A percentile compares a stretch with the other conserved stretches of the same genome.
phyloP scores from a whole-genome alignment of 2,329 filamentous ascomycete species.

The Tolypocladium amazonense region DNA sequence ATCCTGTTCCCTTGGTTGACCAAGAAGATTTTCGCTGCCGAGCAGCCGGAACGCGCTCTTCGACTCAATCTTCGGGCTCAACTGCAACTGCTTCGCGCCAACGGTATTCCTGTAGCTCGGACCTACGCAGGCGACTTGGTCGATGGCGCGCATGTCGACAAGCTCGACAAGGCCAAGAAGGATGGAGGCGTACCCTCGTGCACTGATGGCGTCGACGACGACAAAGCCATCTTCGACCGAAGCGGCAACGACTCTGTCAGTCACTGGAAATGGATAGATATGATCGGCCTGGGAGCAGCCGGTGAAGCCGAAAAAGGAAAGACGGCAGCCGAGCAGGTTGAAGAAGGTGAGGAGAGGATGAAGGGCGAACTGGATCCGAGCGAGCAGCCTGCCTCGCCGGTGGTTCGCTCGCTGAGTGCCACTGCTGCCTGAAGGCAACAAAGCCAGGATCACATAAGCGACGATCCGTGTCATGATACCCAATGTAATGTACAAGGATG shows the following conservation, averaged over 20 bases:
- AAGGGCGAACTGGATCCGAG: slow-evolving; percentile 23
- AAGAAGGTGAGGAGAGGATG: slow-evolving; percentile 23
- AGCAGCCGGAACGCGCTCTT: slow-evolving; percentile 47
- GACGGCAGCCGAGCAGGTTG: slow-evolving; percentile 19
- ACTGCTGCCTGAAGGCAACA: background rate
- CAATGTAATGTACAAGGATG: background rate
- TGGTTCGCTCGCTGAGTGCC: background rate
- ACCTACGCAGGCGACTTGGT: slow-evolving; percentile 40
- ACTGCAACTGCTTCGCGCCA: slow-evolving; percentile 43
- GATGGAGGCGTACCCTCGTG: slow-evolving; percentile 3
- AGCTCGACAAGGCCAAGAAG: slow-evolving; percentile 17
- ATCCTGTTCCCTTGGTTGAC: slow-evolving; percentile 67
- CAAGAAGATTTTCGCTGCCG: slow-evolving; percentile 44
- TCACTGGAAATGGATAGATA: slow-evolving; percentile 42
- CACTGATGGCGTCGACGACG: slow-evolving; percentile 31
- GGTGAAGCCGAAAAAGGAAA: slow-evolving; percentile 17
- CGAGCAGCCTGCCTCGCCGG: slow-evolving; percentile 9
- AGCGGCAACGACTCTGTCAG: slow-evolving; percentile 27
- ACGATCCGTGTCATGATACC: background rate
- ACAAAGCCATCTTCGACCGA: slow-evolving; percentile 40
- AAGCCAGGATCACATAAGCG: background rate
- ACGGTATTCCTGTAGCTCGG: slow-evolving; percentile 35
- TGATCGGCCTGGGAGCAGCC: slow-evolving; percentile 34
- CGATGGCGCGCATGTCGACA: slow-evolving; percentile 31
- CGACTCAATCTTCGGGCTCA: slow-evolving; percentile 49